Base-by-base conservation (phyloP, 345 rosid species). In the Chamaenerion angustifolium region DNA sequence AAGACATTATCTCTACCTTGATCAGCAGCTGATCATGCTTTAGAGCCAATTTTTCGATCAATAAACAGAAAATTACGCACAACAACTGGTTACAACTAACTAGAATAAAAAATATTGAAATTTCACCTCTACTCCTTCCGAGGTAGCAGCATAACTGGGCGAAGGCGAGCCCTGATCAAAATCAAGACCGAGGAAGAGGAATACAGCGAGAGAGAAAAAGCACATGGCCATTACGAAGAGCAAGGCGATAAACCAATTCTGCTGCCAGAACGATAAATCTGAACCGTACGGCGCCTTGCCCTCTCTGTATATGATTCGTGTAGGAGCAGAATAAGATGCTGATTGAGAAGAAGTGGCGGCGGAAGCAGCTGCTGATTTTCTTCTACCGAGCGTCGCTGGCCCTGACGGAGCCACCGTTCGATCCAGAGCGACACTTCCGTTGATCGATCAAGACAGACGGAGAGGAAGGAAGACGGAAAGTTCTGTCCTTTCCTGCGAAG, bases 401-500 rank as follows among this genome's bases (percentile, higher is more conserved):
- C 74, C 94, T 12, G 95, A 58, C 48, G 97, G 55, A 68, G 97
- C 97, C 97, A 89, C 95, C 76, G 80, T 31, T 76, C 68, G 41
- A 41, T 57, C 62, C 40, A 51, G 62, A 56, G 42, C 37, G 37
- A 31, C 37, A 31, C 7, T 31, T 31, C 37, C 37, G 37, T 31
- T 31, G 37, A 31, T 31, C 37, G 37, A 31, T 31, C 10, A 31
- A 31, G 8, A 31, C 6, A 31, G 37, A 31, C 25, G 1, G 25
- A 21, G 25, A n/a, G n/a, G n/a, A 31, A 8, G 5, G 37, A 31
- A 31, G 37, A 31, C 5, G 37, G 37, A 31, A 31, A 31, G 10
- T 31, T 31, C 37, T 31, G 8, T 31, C 37, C 8, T 7, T 31
- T 31, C 37, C 10, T 31, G 8, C 37, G 10, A 31, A 5, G 37